Percentiles rank a stretch among this genome's conserved stretches.
Conservation (phyloP, 305 asterid species). For the Fraxinus albicans region DNA sequence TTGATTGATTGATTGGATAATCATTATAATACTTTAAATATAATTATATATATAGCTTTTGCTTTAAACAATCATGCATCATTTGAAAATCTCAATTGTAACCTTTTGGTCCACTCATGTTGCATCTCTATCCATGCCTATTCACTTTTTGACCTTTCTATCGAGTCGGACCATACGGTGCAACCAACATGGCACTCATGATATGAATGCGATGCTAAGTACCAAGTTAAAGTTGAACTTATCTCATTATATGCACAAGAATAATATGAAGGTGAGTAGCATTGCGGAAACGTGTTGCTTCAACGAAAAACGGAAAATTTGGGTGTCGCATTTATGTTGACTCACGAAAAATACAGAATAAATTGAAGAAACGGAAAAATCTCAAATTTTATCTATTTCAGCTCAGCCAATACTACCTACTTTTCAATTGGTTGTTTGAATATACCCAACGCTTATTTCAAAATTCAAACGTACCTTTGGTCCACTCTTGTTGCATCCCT, state of each 20-base stretch:
- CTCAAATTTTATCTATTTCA: neutral
- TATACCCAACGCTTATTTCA: neutral
- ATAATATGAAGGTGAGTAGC: neutral
- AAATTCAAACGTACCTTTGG: neutral
- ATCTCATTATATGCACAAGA: neutral
- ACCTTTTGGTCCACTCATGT: neutral
- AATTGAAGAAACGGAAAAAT: neutral
- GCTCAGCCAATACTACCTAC: neutral
- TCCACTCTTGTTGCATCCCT: neutral
- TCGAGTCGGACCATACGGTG: neutral
- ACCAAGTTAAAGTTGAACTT: neutral
- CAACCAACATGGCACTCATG: neutral
- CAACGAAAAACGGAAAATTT: neutral
- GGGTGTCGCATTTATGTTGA: neutral
- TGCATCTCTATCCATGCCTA: neutral
- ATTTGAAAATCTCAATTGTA: neutral
- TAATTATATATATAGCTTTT: neutral
- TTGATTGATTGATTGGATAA: conserved; percentile 16
- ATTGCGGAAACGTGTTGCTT: neutral
- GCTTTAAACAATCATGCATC: neutral
- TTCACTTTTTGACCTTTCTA: neutral
- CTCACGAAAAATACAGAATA: neutral
- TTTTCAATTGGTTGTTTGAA: neutral
- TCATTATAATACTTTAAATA: neutral
- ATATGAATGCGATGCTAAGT: neutral